Evolutionary conservation across 1,284 basidiomycete species (phyloP), one percentile per base, ranked within the genome.

Genomic region (Rhodotorula sp.): DNA sequence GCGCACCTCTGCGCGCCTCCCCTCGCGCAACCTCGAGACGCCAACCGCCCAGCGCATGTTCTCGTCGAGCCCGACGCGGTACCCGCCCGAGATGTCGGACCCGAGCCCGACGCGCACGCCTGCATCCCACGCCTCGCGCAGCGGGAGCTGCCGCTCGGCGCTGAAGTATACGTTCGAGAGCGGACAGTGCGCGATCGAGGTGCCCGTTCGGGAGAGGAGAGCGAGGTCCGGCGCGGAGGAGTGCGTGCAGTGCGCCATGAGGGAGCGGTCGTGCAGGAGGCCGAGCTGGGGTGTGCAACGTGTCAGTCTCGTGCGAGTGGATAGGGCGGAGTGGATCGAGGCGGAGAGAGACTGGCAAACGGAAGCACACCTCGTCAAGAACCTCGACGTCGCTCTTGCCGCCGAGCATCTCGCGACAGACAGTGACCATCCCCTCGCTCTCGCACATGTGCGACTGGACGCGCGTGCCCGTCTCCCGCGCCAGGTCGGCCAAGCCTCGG

Each of bases 241-340:
- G 81, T 89, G 91, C 2, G 92, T 93, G 81, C 92, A 93, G 79
- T 93, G 91, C 1, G 91, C 91, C 83, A 92, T 90, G 17, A 93
- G 81, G 0, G 90, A 89, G 16, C 85, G 84, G 2, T 84, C 79
- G 0, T 87, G 88, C 56, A 92, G 82, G 13, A 92, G 84, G 4
- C 84, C 82, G 74, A 84, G 77, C 89, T 91, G 67, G 25, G 19
- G 25, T 27, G 17, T n/a, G 25, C 42, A 23, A 21, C 44, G 52
- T 17, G 48, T 50, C 60, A 66, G 7, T 10, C 53, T 27, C 25
- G 27, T 12, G 10, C 10, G 5, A 9, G n/a, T 7, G 9, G 34
- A 41, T 45, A 21, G 19, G 10, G 27, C 19, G 61, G 52, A 56
- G 9, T 14, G 57, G 8, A 34, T 8, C 14, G 56, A 49, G 27